Conservation (phyloP, 768 basidiomycete species). For the Chalciporus piperatus region DNA sequence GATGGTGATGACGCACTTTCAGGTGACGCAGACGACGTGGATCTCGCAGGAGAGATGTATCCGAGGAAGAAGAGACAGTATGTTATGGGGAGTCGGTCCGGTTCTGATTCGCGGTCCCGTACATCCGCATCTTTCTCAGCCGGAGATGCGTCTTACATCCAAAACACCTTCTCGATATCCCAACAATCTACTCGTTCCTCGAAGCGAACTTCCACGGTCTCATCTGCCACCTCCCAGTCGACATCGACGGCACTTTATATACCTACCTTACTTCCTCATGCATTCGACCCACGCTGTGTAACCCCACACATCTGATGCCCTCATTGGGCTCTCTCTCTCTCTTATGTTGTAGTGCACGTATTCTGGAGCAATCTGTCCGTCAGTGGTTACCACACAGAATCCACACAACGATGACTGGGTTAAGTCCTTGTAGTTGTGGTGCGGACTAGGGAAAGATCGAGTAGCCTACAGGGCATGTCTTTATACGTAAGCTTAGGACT, state of each 20-base stretch:
- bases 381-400: too few species aligned
- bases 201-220: conserved; percentile 34
- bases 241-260: conserved; percentile 43
- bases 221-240: conserved; percentile 45
- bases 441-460: too few species aligned
- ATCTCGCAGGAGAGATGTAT: conserved; percentile 60
- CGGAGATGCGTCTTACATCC: conserved; percentile 19
- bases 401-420: too few species aligned
- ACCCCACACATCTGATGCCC: too few species aligned
- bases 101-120: conserved; percentile 61
- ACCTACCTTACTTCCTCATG: too few species aligned
- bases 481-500: too few species aligned
- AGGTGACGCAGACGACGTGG: conserved; percentile 48
- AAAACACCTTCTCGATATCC: conserved; percentile 21
- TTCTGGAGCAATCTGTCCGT: too few species aligned
- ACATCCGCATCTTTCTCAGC: conserved; percentile 51
- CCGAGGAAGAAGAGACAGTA: conserved; percentile 34
- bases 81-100: conserved; percentile 33
- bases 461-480: too few species aligned
- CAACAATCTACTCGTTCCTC: conserved; percentile 26
- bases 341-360: too few species aligned
- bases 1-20: conserved; percentile 10
- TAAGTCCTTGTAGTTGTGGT: too few species aligned
- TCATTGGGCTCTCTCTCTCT: too few species aligned
- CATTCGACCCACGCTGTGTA: too few species aligned